Evolutionary conservation across 176 grass and related monocot genomes (phyloP).

Genomic region (Carex scoparia): DNA sequence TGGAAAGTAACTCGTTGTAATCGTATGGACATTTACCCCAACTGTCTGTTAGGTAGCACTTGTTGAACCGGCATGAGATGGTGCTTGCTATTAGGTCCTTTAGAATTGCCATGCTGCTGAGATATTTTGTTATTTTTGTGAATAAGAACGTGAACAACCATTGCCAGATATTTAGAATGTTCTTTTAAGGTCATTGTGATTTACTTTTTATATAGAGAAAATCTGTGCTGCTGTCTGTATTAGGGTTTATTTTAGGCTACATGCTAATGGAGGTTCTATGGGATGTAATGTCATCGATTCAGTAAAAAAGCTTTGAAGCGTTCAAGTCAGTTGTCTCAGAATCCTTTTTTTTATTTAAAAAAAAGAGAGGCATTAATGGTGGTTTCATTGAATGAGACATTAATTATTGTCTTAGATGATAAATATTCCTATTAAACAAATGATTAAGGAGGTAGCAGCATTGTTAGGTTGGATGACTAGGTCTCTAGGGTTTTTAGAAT

Average conservation of each 20-base stretch:
- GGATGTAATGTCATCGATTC: background rate
- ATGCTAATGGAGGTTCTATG: background rate
- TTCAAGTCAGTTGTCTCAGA: background rate
- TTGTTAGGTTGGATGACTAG: constrained; percentile 12
- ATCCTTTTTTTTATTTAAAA: too few species aligned
- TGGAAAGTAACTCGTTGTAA: background rate
- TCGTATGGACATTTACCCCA: too few species aligned
- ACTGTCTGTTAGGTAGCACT: background rate
- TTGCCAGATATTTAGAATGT: background rate
- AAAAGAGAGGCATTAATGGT: too few species aligned
- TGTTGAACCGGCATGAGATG: background rate
- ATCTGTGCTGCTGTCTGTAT: background rate
- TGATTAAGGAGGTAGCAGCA: background rate
- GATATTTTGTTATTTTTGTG: background rate
- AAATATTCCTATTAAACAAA: background rate
- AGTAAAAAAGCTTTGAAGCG: background rate
- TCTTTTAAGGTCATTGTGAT: background rate
- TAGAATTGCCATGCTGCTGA: background rate
- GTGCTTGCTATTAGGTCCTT: background rate
- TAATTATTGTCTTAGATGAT: background rate
- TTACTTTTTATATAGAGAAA: background rate
- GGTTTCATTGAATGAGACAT: too few species aligned
- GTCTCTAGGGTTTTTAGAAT: background rate
- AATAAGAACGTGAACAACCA: background rate
- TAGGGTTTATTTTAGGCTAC: background rate